A percentile compares a stretch with the other conserved stretches of the same genome.
phyloP scores from a whole-genome alignment of 495 filamentous ascomycete species.

The Daldinia caldariorum region DNA sequence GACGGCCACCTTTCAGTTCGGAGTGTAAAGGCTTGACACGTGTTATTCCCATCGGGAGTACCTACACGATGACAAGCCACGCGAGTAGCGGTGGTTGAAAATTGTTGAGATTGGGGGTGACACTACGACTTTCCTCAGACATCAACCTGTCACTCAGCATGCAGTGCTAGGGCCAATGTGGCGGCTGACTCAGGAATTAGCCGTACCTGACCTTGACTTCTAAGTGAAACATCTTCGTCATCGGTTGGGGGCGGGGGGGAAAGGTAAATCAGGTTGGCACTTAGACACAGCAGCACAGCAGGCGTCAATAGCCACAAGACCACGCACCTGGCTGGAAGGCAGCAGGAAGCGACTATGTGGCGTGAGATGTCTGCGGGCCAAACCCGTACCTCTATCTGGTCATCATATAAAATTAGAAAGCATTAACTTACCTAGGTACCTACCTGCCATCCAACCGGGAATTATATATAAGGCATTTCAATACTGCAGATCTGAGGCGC shows the following conservation, averaged over 20 bases:
- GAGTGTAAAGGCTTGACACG: neutral
- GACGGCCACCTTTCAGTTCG: neutral
- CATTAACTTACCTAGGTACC: neutral
- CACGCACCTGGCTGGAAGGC: slow-evolving; percentile 14
- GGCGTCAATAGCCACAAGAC: slow-evolving; percentile 13
- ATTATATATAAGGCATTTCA: slow-evolving; percentile 5
- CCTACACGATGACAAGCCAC: neutral
- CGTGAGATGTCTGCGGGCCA: neutral
- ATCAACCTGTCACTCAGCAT: neutral
- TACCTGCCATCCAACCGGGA: neutral
- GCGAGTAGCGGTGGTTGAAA: neutral
- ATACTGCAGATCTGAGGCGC: neutral
- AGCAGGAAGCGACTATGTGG: slow-evolving; percentile 2
- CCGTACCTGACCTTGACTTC: neutral
- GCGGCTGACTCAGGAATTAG: slow-evolving; percentile 26
- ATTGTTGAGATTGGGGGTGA: neutral
- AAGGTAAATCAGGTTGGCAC: slow-evolving; percentile 1
- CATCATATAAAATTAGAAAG: neutral
- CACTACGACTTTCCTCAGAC: neutral
- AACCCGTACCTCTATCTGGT: neutral
- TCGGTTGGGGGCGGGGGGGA: slow-evolving; percentile 3
- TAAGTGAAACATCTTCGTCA: slow-evolving; percentile 1
- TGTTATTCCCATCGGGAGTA: neutral
- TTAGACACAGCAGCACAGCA: neutral
- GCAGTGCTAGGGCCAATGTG: neutral